Conservation (phyloP, 2,329 filamentous ascomycete genomes). For the Xylaria digitata region DNA sequence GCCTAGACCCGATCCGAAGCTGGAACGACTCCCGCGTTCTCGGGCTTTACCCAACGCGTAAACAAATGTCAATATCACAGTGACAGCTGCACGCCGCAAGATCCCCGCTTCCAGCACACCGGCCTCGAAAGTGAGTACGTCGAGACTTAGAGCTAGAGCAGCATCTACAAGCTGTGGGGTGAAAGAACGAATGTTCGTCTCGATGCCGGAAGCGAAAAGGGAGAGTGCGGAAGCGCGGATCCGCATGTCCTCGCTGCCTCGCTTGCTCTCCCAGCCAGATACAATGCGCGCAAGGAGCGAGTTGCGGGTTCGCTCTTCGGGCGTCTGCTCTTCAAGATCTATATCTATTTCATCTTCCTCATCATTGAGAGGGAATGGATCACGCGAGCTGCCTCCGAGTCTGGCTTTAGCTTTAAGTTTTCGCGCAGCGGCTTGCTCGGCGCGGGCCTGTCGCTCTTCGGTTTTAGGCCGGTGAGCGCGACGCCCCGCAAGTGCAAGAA, state of each 20-base stretch:
- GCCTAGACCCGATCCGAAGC: not conserved
- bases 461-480: constrained; percentile 71
- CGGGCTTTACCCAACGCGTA: constrained; percentile 67
- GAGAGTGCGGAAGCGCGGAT: constrained; percentile 77
- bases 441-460: constrained; percentile 64
- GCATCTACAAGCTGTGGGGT: constrained; percentile 64
- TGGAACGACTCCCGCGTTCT: constrained; percentile 35
- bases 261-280: constrained; percentile 73
- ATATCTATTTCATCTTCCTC: constrained; percentile 33
- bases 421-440: constrained; percentile 60
- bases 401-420: constrained; percentile 42
- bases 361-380: constrained; percentile 1
- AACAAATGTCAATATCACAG: constrained; percentile 72
- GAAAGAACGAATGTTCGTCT: constrained; percentile 69
- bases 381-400: constrained; percentile 1
- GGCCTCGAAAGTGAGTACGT: constrained; percentile 71
- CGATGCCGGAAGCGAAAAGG: constrained; percentile 69
- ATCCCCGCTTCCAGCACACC: constrained; percentile 70
- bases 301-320: constrained; percentile 57
- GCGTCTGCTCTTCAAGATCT: constrained; percentile 49
- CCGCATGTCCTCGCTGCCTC: constrained; percentile 75
- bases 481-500: constrained; percentile 73
- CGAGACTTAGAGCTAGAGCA: constrained; percentile 71
- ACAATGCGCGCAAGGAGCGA: constrained; percentile 70
- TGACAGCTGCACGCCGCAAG: constrained; percentile 72